Evolutionary conservation across 2,329 filamentous ascomycete genomes (phyloP).

Genomic region (Scopulariopsis brevicaulis): DNA sequence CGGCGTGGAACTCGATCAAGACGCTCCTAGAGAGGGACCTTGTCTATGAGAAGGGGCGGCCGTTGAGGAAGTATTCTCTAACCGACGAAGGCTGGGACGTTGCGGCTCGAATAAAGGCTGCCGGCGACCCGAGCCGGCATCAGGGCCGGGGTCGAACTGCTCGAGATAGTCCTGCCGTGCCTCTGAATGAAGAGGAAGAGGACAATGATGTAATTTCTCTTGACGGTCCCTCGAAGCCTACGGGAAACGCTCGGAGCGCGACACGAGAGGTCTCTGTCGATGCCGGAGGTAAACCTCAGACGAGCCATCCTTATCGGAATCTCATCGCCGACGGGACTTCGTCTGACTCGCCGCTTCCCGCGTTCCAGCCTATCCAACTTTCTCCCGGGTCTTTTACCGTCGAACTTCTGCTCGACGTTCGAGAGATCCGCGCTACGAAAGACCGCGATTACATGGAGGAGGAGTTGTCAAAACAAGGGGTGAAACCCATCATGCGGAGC

Average conservation of each 20-base stretch:
- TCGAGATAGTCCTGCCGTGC: background rate
- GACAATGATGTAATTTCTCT: background rate
- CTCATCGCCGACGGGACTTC: background rate
- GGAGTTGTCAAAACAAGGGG: conserved; percentile 55
- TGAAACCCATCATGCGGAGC: conserved; percentile 53
- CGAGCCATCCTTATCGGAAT: background rate
- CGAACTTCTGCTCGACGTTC: conserved; percentile 61
- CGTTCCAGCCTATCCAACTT: conserved; percentile 48
- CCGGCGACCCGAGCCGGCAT: conserved; percentile 6
- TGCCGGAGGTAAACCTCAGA: background rate
- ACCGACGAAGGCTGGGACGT: conserved; percentile 73
- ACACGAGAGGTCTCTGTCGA: background rate
- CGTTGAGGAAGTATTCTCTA: conserved; percentile 54
- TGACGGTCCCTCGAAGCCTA: background rate
- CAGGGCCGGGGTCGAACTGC: background rate
- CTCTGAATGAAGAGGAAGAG: background rate
- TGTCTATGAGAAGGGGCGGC: conserved; percentile 59
- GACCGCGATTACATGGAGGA: conserved; percentile 70
- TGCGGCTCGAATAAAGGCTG: conserved; percentile 45
- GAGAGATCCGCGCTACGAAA: conserved; percentile 61
- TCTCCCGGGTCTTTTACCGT: conserved; percentile 58
- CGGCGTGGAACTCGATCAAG: conserved; percentile 77
- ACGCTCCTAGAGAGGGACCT: conserved; percentile 62
- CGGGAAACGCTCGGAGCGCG: background rate
- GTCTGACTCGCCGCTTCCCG: conserved; percentile 22